These are phyloP conservation scores for Podila minutissima DNA, from an alignment of 192 early-diverging fungal genomes.

Conservation along the genomic window DNA sequence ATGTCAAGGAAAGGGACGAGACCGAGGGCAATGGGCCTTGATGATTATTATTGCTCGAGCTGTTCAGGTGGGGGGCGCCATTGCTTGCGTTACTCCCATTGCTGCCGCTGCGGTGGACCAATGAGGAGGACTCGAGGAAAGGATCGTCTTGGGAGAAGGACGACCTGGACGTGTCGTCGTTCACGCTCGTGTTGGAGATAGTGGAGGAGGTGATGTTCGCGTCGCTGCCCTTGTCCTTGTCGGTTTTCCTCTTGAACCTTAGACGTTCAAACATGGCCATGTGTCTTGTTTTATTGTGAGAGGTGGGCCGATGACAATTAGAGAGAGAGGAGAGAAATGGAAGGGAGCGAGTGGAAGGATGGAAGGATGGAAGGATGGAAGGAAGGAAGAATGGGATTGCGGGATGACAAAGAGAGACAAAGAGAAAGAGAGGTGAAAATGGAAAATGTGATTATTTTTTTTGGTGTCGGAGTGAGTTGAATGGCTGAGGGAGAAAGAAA, in stretches of 20 bases:
- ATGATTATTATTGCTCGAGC: background rate
- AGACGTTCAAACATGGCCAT: constrained; percentile 28
- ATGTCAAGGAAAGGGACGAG: background rate
- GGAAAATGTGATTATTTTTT: too few species aligned
- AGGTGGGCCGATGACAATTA: background rate
- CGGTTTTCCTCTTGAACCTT: constrained; percentile 35
- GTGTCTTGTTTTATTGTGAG: background rate
- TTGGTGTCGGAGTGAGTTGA: too few species aligned
- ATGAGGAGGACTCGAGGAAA: background rate
- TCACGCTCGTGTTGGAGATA: constrained; percentile 2
- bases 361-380: background rate
- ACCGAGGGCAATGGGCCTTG: background rate
- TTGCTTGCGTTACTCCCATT: background rate
- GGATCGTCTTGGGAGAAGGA: background rate
- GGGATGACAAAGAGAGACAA: background rate
- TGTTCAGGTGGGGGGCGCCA: background rate
- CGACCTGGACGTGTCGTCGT: background rate
- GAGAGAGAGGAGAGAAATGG: background rate
- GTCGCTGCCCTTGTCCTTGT: background rate
- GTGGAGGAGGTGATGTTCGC: constrained; percentile 7
- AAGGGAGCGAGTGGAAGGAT: background rate
- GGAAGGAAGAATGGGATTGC: background rate
- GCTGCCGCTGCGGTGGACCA: background rate
- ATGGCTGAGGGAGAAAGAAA: background rate
- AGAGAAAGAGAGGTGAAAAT: background rate